phyloP scores from a whole-genome alignment of 208 protist species.

The Wallacemonas sp. region DNA sequence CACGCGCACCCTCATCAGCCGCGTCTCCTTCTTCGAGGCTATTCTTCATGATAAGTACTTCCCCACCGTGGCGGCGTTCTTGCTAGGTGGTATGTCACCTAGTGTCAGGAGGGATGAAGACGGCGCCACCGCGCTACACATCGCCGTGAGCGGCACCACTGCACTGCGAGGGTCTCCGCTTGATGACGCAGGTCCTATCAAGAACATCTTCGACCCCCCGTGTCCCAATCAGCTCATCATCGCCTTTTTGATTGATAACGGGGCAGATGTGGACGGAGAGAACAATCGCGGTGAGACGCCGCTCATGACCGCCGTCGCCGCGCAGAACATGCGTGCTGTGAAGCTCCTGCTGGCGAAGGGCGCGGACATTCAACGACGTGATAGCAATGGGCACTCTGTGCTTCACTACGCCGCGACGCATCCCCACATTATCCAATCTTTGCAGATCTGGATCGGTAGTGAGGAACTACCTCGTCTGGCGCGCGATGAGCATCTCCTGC shows the following conservation, averaged over 20 bases:
- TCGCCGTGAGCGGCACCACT: conserved; percentile 41
- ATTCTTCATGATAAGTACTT: conserved; percentile 39
- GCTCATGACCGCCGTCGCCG: conserved; percentile 70
- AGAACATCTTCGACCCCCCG: conserved; percentile 16
- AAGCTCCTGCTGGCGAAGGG: conserved; percentile 57
- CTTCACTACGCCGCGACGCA: conserved; percentile 60
- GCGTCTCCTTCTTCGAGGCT: conserved; percentile 53
- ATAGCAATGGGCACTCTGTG: conserved; percentile 37
- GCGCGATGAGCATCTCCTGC: conserved; percentile 43
- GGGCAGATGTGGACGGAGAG: conserved; percentile 60
- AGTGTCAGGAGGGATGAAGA: conserved; percentile 40
- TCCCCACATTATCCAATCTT: conserved; percentile 50
- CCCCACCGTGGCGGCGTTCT: conserved; percentile 38
- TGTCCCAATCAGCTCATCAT: conserved; percentile 62
- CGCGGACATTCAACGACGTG: conserved; percentile 38
- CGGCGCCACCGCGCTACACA: conserved; percentile 62
- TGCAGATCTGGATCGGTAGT: conserved; percentile 49
- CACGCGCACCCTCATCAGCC: conserved; percentile 28
- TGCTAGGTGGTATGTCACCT: conserved; percentile 55
- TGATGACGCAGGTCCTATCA: neutral
- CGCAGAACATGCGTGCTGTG: conserved; percentile 44
- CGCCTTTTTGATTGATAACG: conserved; percentile 75
- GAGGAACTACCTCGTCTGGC: conserved; percentile 23
- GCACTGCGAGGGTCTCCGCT: neutral
- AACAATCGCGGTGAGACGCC: conserved; percentile 52